These are phyloP conservation scores for Spathaspora sp. DNA, from an alignment of 1,139 yeast genomes.

Conservation along the genomic window DNA sequence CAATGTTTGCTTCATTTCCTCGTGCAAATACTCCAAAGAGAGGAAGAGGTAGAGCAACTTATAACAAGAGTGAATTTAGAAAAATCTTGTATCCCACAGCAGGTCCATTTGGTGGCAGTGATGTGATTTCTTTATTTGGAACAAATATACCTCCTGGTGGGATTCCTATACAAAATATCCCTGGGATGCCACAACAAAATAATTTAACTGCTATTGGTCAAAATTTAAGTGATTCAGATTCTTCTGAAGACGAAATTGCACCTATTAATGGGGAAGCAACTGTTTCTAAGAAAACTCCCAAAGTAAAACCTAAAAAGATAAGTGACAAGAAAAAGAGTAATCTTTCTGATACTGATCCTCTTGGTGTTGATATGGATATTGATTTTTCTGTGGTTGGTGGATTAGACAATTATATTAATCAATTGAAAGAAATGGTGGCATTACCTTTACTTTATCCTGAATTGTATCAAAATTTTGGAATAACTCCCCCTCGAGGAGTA, in stretches of 20 bases:
- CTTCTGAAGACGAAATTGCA: slow-evolving; percentile 63
- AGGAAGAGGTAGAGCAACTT: slow-evolving; percentile 29
- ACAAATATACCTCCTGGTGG: slow-evolving; percentile 58
- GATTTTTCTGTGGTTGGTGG: slow-evolving; percentile 94
- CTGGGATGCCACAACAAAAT: slow-evolving; percentile 25
- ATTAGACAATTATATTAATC: slow-evolving; percentile 83
- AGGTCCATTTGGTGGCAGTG: slow-evolving; percentile 97
- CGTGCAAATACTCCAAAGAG: slow-evolving; percentile 17
- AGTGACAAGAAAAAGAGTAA: slow-evolving; percentile 60
- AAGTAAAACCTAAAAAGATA: slow-evolving; percentile 20
- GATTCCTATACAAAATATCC: slow-evolving; percentile 28
- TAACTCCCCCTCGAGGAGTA: slow-evolving; percentile 97
- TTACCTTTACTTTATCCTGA: slow-evolving; percentile 93
- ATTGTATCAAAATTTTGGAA: slow-evolving; percentile 82
- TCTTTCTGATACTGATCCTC: slow-evolving; percentile 90
- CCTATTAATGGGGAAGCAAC: slow-evolving; percentile 43
- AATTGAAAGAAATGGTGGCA: slow-evolving; percentile 95
- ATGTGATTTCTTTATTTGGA: slow-evolving; percentile 74
- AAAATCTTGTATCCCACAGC: slow-evolving; percentile 85
- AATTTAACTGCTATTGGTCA: slow-evolving; percentile 53
- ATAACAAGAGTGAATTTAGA: slow-evolving; percentile 46
- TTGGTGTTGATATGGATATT: slow-evolving; percentile 90
- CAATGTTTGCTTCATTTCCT: slow-evolving; percentile 22
- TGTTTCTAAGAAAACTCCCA: slow-evolving; percentile 23
- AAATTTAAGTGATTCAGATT: slow-evolving; percentile 58